Evolutionary conservation across 2,329 filamentous ascomycete species (phyloP).

Genomic region (Fusarium liriodendri): DNA sequence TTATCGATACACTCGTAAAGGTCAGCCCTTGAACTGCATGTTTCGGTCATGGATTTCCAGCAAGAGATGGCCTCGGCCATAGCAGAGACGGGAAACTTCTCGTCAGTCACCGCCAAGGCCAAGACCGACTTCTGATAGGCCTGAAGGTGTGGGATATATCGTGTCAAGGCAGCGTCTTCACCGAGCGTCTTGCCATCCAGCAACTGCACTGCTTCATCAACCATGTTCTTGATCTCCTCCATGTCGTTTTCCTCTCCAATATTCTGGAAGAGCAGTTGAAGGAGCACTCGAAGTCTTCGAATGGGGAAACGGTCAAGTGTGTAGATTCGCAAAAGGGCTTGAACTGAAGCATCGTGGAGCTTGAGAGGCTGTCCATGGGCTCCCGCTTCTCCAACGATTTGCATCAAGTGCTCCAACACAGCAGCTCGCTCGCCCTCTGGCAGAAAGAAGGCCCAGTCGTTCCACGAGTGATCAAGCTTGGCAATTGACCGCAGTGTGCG

Average conservation of each 20-base stretch:
- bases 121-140: constrained; percentile 58
- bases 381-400: constrained; percentile 57
- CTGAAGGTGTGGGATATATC: constrained; percentile 61
- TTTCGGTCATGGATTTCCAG: constrained; percentile 58
- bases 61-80: constrained; percentile 52
- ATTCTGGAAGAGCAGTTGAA: constrained; percentile 60
- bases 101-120: constrained; percentile 54
- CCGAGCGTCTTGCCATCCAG: constrained; percentile 52
- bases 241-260: constrained; percentile 58
- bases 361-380: constrained; percentile 50
- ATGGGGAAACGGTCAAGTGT: constrained; percentile 62
- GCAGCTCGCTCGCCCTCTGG: constrained; percentile 64
- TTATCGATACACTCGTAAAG: constrained; percentile 61
- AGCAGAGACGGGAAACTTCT: constrained; percentile 44
- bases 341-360: constrained; percentile 59
- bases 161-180: constrained; percentile 58
- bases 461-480: constrained; percentile 67
- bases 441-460: constrained; percentile 67
- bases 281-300: constrained; percentile 62
- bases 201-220: constrained; percentile 52
- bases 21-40: constrained; percentile 53
- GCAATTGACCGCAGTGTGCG: constrained; percentile 70
- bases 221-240: constrained; percentile 53
- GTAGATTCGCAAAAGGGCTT: constrained; percentile 62
- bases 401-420: constrained; percentile 70